Percentiles rank a stretch among this genome's conserved stretches.
These are phyloP conservation scores for Trichoderma koningiopsis DNA, from an alignment of 2,329 filamentous ascomycete genomes.

Conservation along the genomic window DNA sequence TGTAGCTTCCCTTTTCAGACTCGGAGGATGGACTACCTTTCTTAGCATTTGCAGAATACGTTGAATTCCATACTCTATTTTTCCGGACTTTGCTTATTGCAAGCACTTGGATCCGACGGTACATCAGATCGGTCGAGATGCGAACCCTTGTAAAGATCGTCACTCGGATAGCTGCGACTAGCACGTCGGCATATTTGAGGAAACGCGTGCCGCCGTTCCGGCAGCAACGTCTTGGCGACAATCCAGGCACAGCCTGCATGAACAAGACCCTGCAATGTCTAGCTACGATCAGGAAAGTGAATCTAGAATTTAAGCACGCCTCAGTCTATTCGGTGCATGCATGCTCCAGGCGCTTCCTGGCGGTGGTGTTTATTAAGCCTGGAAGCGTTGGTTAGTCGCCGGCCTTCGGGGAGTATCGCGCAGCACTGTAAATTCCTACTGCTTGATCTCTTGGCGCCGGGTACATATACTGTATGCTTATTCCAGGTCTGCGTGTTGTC, in stretches of 20 bases:
- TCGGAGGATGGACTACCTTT: neutral
- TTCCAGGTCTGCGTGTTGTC: neutral
- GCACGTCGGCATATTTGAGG: neutral
- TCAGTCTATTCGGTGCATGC: neutral
- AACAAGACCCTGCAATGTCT: neutral
- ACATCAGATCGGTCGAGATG: neutral
- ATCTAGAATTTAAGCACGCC: neutral
- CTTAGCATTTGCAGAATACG: neutral
- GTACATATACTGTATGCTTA: neutral
- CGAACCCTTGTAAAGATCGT: constrained; percentile 5
- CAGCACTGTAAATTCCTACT: neutral
- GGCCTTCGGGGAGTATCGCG: neutral
- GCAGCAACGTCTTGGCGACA: neutral
- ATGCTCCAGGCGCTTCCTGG: neutral
- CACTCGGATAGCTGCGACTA: neutral
- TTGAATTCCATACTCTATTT: neutral
- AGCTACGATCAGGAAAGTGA: neutral
- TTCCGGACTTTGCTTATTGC: neutral
- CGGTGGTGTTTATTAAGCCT: neutral
- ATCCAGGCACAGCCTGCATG: neutral
- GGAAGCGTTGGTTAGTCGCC: neutral
- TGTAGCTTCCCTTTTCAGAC: neutral
- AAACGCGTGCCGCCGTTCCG: neutral
- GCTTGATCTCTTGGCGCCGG: neutral
- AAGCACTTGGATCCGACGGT: neutral